Evolutionary conservation across 2,329 filamentous ascomycete genomes (phyloP).

Genomic region (Bipolaris cookei): DNA sequence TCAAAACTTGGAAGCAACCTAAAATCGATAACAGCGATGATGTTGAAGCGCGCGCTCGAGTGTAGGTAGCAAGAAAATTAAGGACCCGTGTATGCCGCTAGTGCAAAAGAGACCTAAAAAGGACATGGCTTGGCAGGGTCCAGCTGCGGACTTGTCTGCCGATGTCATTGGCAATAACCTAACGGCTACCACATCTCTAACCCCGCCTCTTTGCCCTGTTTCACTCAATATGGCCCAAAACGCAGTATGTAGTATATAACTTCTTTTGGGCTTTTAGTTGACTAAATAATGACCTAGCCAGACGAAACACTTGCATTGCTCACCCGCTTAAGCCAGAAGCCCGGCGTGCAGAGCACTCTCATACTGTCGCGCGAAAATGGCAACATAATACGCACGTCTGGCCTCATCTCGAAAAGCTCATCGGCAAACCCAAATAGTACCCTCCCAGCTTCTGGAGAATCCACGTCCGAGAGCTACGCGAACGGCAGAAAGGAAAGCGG

Average conservation of each 20-base stretch:
- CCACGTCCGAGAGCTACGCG: conserved; percentile 37
- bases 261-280: not conserved
- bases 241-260: conserved; percentile 24
- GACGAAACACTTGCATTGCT: conserved; percentile 70
- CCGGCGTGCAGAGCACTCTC: conserved; percentile 78
- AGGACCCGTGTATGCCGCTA: conserved; percentile 26
- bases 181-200: conserved; percentile 15
- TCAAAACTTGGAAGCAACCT: conserved; percentile 1
- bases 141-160: conserved; percentile 19
- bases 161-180: conserved; percentile 23
- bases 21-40: conserved; percentile 10
- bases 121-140: conserved; percentile 24
- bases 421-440: conserved; percentile 54
- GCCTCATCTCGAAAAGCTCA: conserved; percentile 67
- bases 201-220: not conserved
- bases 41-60: conserved; percentile 1
- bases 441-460: conserved; percentile 44
- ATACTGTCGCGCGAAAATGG: conserved; percentile 75
- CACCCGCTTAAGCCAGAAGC: conserved; percentile 74
- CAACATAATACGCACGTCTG: conserved; percentile 76
- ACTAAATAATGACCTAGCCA: conserved; percentile 33
- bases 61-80: conserved; percentile 30
- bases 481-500: conserved; percentile 51
- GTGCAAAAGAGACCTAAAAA: conserved; percentile 8
- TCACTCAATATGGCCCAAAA: conserved; percentile 36